Evolutionary conservation across 2,329 filamentous ascomycete species (phyloP), one percentile per base, ranked within the genome.

Genomic region (Ascochyta koolunga): DNA sequence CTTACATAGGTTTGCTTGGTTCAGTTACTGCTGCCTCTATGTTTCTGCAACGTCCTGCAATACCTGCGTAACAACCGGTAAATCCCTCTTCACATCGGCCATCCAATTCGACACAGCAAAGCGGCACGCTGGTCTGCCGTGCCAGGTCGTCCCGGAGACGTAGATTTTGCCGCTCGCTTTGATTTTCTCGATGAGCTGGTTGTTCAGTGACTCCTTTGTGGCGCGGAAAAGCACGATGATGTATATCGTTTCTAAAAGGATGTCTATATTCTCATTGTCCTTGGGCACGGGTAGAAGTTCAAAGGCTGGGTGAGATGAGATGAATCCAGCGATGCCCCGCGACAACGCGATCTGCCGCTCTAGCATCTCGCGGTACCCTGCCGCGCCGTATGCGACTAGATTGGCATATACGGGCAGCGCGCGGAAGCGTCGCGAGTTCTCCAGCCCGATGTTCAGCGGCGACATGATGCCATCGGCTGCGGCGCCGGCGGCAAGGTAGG

Each of bases 351-450:
- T 86, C 78, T 96, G 92, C 22, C 85, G 82, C 56, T 84, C 80
- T 4, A 96, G 78, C 77, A 96, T 88, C 1, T 81, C 78, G 0
- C 80, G 79, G 60, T 96, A 85, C 0, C 91, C 92, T 0, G 80
- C 71, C 1, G 80, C 80, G 0, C 93, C 93, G 65, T 95, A 89
- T 40, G 89, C 88, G 18, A 88, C 72, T 2, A 97, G 81, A 0
- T 88, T 89, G 10, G 91, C 87, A 69, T 97, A 97, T 8, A 91
- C 89, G 0, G 93, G 93, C n/a, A 97, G 79, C 0, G 93, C 93
- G 47, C 93, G 86, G 78, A 97, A 96, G 5, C 93, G 88, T 33
- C 93, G 86, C 2, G 92, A 96, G 75, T 97, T 97, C 66, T 97
- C 93, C 18, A 97, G 80, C 18, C 92, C 91, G 51, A 95, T 85